Base-by-base conservation (phyloP, 495 filamentous ascomycete genomes). In the Hypoxylon trugodes region DNA sequence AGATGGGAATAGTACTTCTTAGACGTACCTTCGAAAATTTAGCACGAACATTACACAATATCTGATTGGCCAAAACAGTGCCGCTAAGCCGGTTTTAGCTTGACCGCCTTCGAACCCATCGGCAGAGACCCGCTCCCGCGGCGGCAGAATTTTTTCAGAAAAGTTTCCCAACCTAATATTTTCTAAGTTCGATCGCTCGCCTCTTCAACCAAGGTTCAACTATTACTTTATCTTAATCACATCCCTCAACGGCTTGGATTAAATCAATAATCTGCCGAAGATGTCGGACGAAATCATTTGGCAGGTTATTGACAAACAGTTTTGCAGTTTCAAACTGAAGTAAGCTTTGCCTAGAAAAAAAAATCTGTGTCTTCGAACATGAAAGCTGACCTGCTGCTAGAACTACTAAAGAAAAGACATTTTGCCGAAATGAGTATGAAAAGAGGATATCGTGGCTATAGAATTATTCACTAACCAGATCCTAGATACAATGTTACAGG, bases 221-320 rank as follows among this genome's bases (percentile, higher is more conserved):
- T 7, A 53, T 18, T 41, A n/a, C 4, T 12, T 45, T 7, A 19
- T 40, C 33, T 10, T 21, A 38, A 45, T n/a, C n/a, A 37, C 12
- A 30, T n/a, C 2, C 13, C 1, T 26, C 16, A 19, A 30, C 18
- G 21, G 35, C n/a, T n/a, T 36, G 16, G 26, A 42, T 35, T 28
- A 2, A 2, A 42, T 54, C 13, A 12, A 24, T 32, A 33, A 50
- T 16, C 36, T 12, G 26, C 32, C 3, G 49, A 91, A 88, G 83
- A 86, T 90, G 67, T 96, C 92, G 40, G 95, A 98, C 83, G 95
- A 98, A 76, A 96, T 98, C 65, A 91, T 98, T 68, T 98, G 95
- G 95, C 89, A 93, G 69, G 87, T 96, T 52, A 96, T 97, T 24
- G 40, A 57, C 13, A 88, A 97, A 77, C 91, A 97, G 76, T 97